phyloP scores from a whole-genome alignment of 495 filamentous ascomycete genomes.

The Symbiotaphrina buchneri region DNA sequence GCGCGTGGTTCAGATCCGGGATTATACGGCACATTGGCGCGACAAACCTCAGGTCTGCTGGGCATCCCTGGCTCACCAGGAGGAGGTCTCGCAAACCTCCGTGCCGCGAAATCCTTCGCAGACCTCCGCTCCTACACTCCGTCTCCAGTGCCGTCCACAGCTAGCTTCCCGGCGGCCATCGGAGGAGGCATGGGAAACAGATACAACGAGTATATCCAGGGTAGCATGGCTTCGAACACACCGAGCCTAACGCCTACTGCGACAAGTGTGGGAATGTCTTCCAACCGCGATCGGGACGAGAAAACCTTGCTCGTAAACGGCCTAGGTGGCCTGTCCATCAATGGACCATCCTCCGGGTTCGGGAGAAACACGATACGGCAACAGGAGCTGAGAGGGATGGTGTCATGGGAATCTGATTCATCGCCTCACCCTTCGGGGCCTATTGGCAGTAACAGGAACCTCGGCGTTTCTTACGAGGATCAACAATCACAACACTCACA shows the following conservation, averaged over 20 bases:
- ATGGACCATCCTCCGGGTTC: slow-evolving; percentile 32
- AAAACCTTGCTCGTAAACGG: slow-evolving; percentile 47
- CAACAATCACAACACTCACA: slow-evolving; percentile 31
- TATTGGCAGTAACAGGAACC: slow-evolving; percentile 63
- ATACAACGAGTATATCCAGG: slow-evolving; percentile 28
- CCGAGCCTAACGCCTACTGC: slow-evolving; percentile 59
- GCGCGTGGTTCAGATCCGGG: slow-evolving; percentile 45
- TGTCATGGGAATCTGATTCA: slow-evolving; percentile 40
- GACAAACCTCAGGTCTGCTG: slow-evolving; percentile 45
- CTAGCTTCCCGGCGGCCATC: slow-evolving; percentile 59
- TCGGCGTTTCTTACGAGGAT: slow-evolving; percentile 42
- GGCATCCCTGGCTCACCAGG: slow-evolving; percentile 66
- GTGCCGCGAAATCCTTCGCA: slow-evolving; percentile 89
- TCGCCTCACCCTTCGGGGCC: slow-evolving; percentile 26
- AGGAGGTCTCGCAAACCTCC: slow-evolving; percentile 34
- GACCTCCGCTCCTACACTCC: slow-evolving; percentile 89
- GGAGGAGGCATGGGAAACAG: slow-evolving; percentile 40
- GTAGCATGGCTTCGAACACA: slow-evolving; percentile 40
- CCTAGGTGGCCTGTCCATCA: slow-evolving; percentile 35
- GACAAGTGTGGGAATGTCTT: too few relatives aligned
- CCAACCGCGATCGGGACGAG: slow-evolving; percentile 38
- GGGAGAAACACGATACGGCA: slow-evolving; percentile 32
- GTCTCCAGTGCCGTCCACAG: slow-evolving; percentile 73
- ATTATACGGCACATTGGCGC: slow-evolving; percentile 50
- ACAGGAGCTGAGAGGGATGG: slow-evolving; percentile 29